Evolutionary conservation across 306 rosid genomes (phyloP), one percentile per base, ranked within the genome.

Genomic region (Cucumis melo): DNA sequence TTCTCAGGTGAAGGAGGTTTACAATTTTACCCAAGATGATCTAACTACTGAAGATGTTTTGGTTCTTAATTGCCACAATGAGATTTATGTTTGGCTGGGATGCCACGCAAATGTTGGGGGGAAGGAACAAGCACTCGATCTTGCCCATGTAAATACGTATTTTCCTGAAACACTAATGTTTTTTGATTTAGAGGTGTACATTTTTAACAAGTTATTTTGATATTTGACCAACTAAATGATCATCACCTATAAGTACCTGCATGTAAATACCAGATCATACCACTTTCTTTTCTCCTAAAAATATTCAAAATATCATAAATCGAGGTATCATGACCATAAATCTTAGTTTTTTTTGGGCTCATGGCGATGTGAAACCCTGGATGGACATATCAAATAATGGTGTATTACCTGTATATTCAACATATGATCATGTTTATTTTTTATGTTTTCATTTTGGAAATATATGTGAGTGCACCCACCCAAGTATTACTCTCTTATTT

Each of bases 41-140:
- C 85, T 93, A 67, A 79, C 89, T 64, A 93, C 98, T 21, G 98
- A 93, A 87, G 98, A 93, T 50, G 84, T 88, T 73, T 82, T 93
- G 63, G 83, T 90, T 76, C 98, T 93, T 38, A 89, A 93, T 80
- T 93, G 96, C 83, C 91, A 88, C 84, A 85, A 77, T 65, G 98
- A 93, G 89, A 81, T 93, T 80, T 89, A 90, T 85, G 87, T 93
- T 78, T 93, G 98, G 98, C 78, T 90, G 70, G 98, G 98, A 79
- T 78, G 87, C 77, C 97, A 84, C 71, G 91, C 98, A 55, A 83
- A 53, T 54, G 88, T 87, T 78, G 88, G 65, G 75, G 88, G 94
- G 77, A 91, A 93, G 87, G 87, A 88, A 80, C 91, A 93, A 87
- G 98, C 96, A 63, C 86, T 93, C 82, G 81, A 39, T 74, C 91